A percentile compares a stretch with the other conserved stretches of the same genome.
Evolutionary conservation across 495 filamentous ascomycete genomes (phyloP).

Genomic region (Annulohypoxylon bovei): DNA sequence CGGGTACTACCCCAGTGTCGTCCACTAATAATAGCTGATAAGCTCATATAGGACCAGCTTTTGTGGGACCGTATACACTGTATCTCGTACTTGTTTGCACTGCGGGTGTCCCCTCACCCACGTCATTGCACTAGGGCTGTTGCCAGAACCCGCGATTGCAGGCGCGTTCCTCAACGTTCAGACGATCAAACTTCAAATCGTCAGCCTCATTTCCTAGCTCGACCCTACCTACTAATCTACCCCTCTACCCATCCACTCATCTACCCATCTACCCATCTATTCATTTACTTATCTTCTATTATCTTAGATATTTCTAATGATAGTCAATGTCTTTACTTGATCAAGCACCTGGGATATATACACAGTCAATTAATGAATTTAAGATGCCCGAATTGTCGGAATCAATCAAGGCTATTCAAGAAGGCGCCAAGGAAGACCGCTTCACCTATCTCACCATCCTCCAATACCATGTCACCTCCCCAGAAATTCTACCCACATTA

Average conservation of each 20-base stretch:
- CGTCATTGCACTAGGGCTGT: slow-evolving; percentile 27
- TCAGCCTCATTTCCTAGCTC: slow-evolving; percentile 5
- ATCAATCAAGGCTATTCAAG: slow-evolving; percentile 43
- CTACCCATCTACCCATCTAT: background rate
- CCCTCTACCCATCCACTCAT: background rate
- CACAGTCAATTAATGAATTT: background rate
- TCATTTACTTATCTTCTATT: background rate
- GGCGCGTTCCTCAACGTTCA: background rate
- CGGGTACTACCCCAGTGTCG: slow-evolving; percentile 6
- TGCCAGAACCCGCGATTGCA: background rate
- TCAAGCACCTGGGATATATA: background rate
- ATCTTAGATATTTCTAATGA: background rate
- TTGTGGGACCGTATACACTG: slow-evolving; percentile 9
- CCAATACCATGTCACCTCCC: slow-evolving; percentile 78
- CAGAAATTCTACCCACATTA: slow-evolving; percentile 77
- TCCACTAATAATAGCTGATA: slow-evolving; percentile 9
- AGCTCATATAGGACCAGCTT: background rate
- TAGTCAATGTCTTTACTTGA: background rate
- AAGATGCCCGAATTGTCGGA: slow-evolving; percentile 44
- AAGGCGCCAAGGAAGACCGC: slow-evolving; percentile 65
- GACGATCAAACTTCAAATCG: slow-evolving; percentile 15
- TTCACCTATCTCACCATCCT: slow-evolving; percentile 89
- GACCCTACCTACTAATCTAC: background rate
- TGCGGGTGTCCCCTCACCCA: slow-evolving; percentile 26
- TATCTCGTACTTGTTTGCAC: slow-evolving; percentile 15